phyloP scores from a whole-genome alignment of 768 basidiomycete species.

The Boletus vinaceobasis region DNA sequence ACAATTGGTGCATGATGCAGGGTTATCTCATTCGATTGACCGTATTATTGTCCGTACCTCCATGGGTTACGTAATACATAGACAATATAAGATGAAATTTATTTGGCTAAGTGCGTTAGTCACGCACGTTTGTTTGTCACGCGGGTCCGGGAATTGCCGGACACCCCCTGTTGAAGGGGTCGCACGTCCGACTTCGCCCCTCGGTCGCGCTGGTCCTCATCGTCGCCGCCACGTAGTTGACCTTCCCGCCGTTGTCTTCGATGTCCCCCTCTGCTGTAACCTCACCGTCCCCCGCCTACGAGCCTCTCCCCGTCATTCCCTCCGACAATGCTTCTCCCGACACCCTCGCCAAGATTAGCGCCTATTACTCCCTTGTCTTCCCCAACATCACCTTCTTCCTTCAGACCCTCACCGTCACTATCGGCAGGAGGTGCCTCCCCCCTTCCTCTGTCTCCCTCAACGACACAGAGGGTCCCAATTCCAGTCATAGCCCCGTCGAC shows the following conservation, averaged over 20 bases:
- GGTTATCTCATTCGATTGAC: background rate
- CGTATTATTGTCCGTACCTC: background rate
- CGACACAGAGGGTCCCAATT: constrained; percentile 38
- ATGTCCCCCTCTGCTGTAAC: constrained; percentile 25
- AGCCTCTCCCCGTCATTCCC: constrained; percentile 3
- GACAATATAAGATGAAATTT: background rate
- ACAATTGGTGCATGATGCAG: constrained; percentile 23
- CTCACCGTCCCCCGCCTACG: constrained; percentile 6
- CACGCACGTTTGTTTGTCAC: constrained; percentile 23
- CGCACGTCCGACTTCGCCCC: background rate
- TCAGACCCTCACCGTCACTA: constrained; percentile 89
- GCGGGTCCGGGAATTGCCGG: constrained; percentile 17
- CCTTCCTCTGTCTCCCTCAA: constrained; percentile 52
- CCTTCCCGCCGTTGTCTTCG: constrained; percentile 7
- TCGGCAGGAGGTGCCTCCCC: constrained; percentile 83
- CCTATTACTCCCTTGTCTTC: constrained; percentile 92
- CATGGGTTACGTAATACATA: background rate
- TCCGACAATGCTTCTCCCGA: constrained; percentile 11
- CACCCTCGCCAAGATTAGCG: constrained; percentile 75
- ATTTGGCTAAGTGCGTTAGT: background rate
- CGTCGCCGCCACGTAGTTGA: constrained; percentile 10
- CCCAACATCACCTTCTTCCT: constrained; percentile 96
- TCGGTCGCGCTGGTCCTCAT: constrained; percentile 2
- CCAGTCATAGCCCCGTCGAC: constrained; percentile 51
- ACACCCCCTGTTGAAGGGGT: constrained; percentile 10